phyloP scores from a whole-genome alignment of 1,284 basidiomycete genomes.

The Tylopilus sp. region DNA sequence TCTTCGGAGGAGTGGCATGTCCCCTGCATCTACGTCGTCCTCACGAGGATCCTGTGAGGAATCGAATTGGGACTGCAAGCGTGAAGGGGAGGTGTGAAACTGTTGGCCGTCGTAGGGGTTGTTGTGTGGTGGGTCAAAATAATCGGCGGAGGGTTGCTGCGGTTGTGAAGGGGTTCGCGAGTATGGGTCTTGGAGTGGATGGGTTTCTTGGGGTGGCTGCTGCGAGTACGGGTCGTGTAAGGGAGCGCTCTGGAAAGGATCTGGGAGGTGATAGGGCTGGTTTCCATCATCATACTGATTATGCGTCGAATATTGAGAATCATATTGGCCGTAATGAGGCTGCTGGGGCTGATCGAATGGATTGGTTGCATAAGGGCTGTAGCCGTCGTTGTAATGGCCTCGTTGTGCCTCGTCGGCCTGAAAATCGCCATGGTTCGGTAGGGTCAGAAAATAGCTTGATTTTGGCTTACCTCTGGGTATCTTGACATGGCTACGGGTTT shows the following conservation, averaged over 20 bases:
- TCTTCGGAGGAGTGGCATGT: slow-evolving; percentile 72
- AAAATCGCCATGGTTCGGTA: slow-evolving; percentile 11
- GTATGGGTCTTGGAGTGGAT: slow-evolving; percentile 35
- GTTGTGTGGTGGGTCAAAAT: slow-evolving; percentile 33
- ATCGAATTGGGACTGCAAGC: slow-evolving; percentile 36
- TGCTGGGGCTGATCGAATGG: slow-evolving; percentile 37
- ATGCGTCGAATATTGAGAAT: slow-evolving; percentile 25
- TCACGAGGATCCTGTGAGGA: slow-evolving; percentile 50
- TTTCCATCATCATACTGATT: slow-evolving; percentile 41
- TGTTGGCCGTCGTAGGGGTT: slow-evolving; percentile 34
- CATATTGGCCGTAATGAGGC: slow-evolving; percentile 26
- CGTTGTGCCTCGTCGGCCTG: slow-evolving; percentile 68
- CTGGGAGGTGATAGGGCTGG: slow-evolving; percentile 35
- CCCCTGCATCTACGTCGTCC: slow-evolving; percentile 60
- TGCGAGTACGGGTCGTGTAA: slow-evolving; percentile 42
- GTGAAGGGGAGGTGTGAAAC: slow-evolving; percentile 31
- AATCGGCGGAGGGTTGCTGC: slow-evolving; percentile 40
- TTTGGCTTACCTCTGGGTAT: slow-evolving; percentile 51
- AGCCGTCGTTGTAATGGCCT: slow-evolving; percentile 68
- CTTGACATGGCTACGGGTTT: slow-evolving; percentile 49
- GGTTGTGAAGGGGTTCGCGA: slow-evolving; percentile 26
- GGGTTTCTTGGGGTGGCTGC: slow-evolving; percentile 41
- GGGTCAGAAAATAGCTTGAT: not conserved
- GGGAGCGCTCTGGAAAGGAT: slow-evolving; percentile 35
- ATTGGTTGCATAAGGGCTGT: slow-evolving; percentile 52